These are phyloP conservation scores for Arthroderma uncinatum DNA, from an alignment of 2,329 filamentous ascomycete species.

Conservation along the genomic window DNA sequence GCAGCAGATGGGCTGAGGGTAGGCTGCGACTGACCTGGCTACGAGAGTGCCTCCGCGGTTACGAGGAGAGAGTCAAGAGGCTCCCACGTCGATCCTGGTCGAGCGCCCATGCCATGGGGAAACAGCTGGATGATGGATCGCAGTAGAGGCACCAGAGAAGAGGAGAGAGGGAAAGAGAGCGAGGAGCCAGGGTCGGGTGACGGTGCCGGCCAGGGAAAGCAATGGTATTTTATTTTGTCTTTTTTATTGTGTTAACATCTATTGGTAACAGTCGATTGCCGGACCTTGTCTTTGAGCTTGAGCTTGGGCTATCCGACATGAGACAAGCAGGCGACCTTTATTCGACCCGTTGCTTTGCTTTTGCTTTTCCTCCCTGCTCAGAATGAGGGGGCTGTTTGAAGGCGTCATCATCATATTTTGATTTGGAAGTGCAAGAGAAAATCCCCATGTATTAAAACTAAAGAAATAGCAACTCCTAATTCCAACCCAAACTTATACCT, in stretches of 20 bases:
- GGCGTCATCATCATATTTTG: constrained; percentile 2
- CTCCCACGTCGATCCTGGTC: too few relatives aligned
- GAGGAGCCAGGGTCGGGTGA: neutral
- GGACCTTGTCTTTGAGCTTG: neutral
- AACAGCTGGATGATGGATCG: neutral
- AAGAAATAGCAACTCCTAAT: constrained; percentile 9
- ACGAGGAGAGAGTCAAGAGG: too few relatives aligned
- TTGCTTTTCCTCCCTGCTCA: neutral
- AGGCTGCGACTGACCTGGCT: neutral
- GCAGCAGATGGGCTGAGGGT: neutral
- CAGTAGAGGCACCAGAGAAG: neutral
- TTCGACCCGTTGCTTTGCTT: constrained; percentile 1
- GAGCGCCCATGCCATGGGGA: too few relatives aligned
- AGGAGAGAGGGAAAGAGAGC: neutral
- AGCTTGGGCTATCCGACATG: neutral
- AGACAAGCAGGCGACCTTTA: constrained; percentile 2
- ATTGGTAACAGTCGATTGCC: constrained; percentile 5
- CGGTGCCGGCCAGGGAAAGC: neutral
- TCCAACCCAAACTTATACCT: constrained; percentile 55
- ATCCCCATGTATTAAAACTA: constrained; percentile 11
- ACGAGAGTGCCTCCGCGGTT: neutral
- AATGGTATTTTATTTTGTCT: constrained; percentile 7
- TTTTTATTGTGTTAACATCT: constrained; percentile 6
- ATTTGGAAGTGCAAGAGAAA: constrained; percentile 6
- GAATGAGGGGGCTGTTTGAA: neutral